A percentile compares a stretch with the other conserved stretches of the same genome.
phyloP scores from a whole-genome alignment of 805 yeast species.

The Hermanozyma aechmeae region DNA sequence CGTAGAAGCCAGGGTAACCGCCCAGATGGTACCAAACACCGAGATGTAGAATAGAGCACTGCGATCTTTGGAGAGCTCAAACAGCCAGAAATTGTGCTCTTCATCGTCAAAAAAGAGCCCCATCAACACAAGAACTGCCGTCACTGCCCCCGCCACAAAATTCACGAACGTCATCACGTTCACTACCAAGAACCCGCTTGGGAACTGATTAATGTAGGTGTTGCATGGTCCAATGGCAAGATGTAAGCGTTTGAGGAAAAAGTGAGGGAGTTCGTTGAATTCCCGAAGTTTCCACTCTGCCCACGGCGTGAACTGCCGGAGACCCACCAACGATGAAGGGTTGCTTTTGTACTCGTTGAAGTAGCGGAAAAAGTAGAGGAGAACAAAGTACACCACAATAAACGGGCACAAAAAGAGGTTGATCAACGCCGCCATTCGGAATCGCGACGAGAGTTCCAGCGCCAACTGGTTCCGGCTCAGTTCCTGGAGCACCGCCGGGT shows the following conservation, averaged over 20 bases:
- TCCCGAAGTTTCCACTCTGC: constrained; percentile 96
- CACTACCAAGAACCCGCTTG: constrained; percentile 51
- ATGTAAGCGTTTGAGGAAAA: constrained; percentile 71
- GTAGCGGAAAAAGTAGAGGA: constrained; percentile 80
- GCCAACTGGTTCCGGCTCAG: constrained; percentile 58
- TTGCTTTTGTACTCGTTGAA: constrained; percentile 88
- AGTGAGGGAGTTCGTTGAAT: constrained; percentile 85
- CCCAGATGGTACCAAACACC: constrained; percentile 80
- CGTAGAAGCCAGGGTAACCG: constrained; percentile 51
- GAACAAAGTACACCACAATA: constrained; percentile 69
- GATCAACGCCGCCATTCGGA: constrained; percentile 79
- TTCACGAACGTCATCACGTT: constrained; percentile 29
- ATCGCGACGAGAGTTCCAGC: constrained; percentile 65
- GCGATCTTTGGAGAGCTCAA: constrained; percentile 75
- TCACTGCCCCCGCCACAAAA: constrained; percentile 80
- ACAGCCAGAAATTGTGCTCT: constrained; percentile 62
- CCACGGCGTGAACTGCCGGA: constrained; percentile 81
- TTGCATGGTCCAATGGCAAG: constrained; percentile 74
- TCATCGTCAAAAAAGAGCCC: constrained; percentile 85
- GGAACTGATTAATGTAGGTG: constrained; percentile 83
- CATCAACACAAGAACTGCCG: constrained; percentile 59
- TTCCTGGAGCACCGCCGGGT: constrained; percentile 61
- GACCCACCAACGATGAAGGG: constrained; percentile 64
- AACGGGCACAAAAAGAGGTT: constrained; percentile 81
- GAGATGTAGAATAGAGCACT: constrained; percentile 85